phyloP scores from a whole-genome alignment of 805 yeast species.

The Teunomyces stri region DNA sequence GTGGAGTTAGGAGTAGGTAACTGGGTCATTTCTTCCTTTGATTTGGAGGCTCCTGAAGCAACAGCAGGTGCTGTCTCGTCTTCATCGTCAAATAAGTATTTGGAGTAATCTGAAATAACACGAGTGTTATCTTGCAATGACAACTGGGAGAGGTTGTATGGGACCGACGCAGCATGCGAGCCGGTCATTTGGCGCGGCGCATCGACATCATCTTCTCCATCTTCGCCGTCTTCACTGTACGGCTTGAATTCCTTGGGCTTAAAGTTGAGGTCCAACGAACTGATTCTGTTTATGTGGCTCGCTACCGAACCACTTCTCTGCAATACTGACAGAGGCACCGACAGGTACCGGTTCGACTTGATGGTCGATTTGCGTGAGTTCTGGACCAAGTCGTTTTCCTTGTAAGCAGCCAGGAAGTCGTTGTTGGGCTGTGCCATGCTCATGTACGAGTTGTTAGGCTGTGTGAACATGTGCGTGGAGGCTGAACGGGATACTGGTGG shows the following conservation, averaged over 20 bases:
- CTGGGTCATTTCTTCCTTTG: slow-evolving; percentile 9
- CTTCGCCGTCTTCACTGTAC: slow-evolving; percentile 8
- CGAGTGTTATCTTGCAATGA: slow-evolving; percentile 15
- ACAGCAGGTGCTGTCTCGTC: background rate
- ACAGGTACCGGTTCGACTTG: slow-evolving; percentile 33
- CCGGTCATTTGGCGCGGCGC: background rate
- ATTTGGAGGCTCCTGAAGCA: background rate
- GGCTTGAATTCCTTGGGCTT: slow-evolving; percentile 9
- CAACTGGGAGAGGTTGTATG: slow-evolving; percentile 14
- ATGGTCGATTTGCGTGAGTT: slow-evolving; percentile 31
- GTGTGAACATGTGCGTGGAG: background rate
- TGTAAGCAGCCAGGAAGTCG: slow-evolving; percentile 5
- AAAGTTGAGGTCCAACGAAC: slow-evolving; percentile 22
- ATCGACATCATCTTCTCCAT: slow-evolving; percentile 5
- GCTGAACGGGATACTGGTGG: background rate
- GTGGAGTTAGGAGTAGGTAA: slow-evolving; percentile 15
- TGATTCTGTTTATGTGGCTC: slow-evolving; percentile 11
- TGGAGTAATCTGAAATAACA: slow-evolving; percentile 27
- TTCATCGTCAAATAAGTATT: slow-evolving; percentile 17
- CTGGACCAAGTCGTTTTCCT: slow-evolving; percentile 11
- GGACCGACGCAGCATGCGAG: slow-evolving; percentile 9
- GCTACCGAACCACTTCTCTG: slow-evolving; percentile 3
- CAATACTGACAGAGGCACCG: slow-evolving; percentile 28
- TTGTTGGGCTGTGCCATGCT: background rate
- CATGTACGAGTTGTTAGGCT: background rate